These are phyloP conservation scores for Smallanthus sonchifolius DNA, from an alignment of 129 eudicot genomes.

Conservation along the genomic window DNA sequence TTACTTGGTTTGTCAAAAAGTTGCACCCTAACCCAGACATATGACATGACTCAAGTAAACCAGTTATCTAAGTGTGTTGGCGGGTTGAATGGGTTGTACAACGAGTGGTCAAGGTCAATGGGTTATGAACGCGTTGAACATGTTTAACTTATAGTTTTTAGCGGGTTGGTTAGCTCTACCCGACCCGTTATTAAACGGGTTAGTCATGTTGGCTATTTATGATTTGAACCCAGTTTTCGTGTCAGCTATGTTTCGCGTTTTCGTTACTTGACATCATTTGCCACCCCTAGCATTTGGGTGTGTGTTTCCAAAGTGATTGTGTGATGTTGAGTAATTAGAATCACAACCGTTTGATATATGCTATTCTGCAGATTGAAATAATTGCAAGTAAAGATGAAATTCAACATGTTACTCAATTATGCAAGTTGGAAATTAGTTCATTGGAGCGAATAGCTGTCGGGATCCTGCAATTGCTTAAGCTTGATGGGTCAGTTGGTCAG, in stretches of 20 bases:
- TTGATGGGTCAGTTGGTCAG: slow-evolving; percentile 63
- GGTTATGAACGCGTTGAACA: background rate
- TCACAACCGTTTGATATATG: background rate
- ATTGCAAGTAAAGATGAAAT: slow-evolving; percentile 73
- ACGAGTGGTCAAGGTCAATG: background rate
- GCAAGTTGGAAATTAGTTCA: slow-evolving; percentile 75
- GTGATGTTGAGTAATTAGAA: background rate
- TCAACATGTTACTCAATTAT: slow-evolving; percentile 55
- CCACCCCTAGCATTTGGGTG: background rate
- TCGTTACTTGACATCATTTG: background rate
- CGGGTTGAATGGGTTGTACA: background rate
- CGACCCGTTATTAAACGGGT: background rate
- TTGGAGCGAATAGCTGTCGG: slow-evolving; percentile 76
- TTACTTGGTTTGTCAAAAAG: background rate
- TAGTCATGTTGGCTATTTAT: background rate
- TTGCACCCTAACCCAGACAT: background rate
- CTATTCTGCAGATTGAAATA: slow-evolving; percentile 62
- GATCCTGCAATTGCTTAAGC: slow-evolving; percentile 68
- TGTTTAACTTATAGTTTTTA: background rate
- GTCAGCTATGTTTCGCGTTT: background rate
- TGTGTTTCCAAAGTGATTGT: slow-evolving; percentile 1
- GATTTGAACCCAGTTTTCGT: background rate
- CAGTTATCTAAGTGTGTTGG: background rate
- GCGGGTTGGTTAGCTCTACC: background rate
- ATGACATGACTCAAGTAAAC: background rate